Evolutionary conservation across 2,329 filamentous ascomycete genomes (phyloP), one percentile per base, ranked within the genome.

Genomic region (Cordyceps cateniannulata): DNA sequence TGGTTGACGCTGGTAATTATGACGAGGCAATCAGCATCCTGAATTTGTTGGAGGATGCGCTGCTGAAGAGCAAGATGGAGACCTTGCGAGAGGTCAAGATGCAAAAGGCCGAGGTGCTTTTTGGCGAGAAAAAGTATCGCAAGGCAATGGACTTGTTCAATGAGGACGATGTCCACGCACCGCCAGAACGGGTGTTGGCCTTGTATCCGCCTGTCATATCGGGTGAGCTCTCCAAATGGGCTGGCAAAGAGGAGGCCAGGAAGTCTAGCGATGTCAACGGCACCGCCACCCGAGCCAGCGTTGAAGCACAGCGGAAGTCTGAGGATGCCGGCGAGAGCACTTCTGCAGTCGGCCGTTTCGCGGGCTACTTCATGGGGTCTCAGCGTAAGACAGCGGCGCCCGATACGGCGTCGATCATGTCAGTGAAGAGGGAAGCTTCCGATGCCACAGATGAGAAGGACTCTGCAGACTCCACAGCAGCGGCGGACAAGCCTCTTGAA

Each of bases 1-100:
- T 99, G 27, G 85, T 96, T 1, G 82, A 86, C 22, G 84, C 83
- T 62, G 85, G 82, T 10, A 83, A 85, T 63, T 90, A 93, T 59
- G 93, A 99, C 67, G 96, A 99, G 74, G 93, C 93, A 0, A 89
- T 98, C 64, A 97, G 92, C 69, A 78, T 99, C 9, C 78, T 98
- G 7, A 82, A 84, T 53, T 92, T 97, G 86, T 83, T 99, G 0
- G 95, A 99, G 74, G 93, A 96, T 73, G 96, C 93, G 0, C 77
- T 99, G 24, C 79, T 99, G 24, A 84, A 85, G 51, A 85, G 96
- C 73, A 99, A 99, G 74, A 80, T 82, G 9, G 87, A 88, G 54
- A 87, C 90, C 10, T 80, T 96, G 62, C 85, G 93, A 29, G 89
- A 96, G 67, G 87, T 96, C 67, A 96, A 93, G 76, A 95, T 96